Base-by-base conservation (phyloP, 805 yeast genomes). In the Myxozyma neotropica region DNA sequence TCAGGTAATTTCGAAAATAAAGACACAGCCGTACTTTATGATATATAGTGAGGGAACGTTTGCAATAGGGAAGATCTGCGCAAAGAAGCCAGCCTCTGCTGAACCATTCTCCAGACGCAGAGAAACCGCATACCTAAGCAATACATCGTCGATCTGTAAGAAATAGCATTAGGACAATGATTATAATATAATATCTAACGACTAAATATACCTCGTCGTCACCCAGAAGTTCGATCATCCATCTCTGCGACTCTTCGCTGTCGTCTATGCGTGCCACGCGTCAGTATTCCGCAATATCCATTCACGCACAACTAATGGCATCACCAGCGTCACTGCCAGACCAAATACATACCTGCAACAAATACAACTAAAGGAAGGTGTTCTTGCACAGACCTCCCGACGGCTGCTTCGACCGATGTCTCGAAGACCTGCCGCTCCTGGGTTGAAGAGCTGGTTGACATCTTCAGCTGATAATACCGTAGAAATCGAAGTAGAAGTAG, bases 41-140 rank as follows among this genome's bases (percentile, higher is more conserved):
- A 86, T 73, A 67, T 82, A 79, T 24, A 86, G 73, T 62, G 88
- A 78, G 1, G 92, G 92, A 2, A 79, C 76, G 0, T 67, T 68
- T 6, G 79, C 74, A 17, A 76, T 72, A 1, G 83, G 83, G 63
- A 84, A 85, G n/a, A 86, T 73, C 61, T 83, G 84, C 36, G 77
- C 74, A 67, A 87, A 84, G 64, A 75, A 74, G 0, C 61, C 67
- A 59, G 76, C 83, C 59, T 83, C 82, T 0, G 68, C 66, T 1
- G 84, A 72, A 2, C 73, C 79, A 47, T 75, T 72, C 0, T 68
- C 38, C 23, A 85, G 68, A 58, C 74, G 71, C 29, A 84, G 68
- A 40, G 79, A 74, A 1, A 83, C 74, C n/a, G 75, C 73, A 4
- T 75, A 70, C 6, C 63, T 49, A 1, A 43, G 64, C 43, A 66